Base-by-base conservation (phyloP, 441 rosid genomes). In the Rhodomyrtus psidioides region DNA sequence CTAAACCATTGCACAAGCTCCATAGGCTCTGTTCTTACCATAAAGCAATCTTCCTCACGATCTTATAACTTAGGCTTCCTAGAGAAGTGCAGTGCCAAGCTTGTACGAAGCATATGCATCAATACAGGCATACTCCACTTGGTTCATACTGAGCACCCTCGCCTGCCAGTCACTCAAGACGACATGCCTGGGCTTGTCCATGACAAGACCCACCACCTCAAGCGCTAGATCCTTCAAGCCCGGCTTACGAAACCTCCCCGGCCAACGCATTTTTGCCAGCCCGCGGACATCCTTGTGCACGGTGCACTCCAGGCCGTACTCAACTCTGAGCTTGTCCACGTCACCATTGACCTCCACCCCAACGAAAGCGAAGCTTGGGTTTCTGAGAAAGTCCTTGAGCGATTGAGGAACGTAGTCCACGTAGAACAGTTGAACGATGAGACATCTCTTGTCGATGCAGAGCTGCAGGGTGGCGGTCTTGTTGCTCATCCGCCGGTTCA, bases 101-200 rank as follows among this genome's bases (percentile, higher is more conserved):
- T 70, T 53, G 83, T 56, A 89, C 23, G 92, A 91, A 60, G 89
- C 90, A 90, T 65, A 88, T n/a, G 91, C 91, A 81, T 88, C 92
- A 85, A 90, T 58, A 39, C 88, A 34, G 24, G 90, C 88, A 89
- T 87, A 89, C 21, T 89, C 88, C 54, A 91, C 87, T 86, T 82
- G 91, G 10, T 7, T 19, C 17, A 51, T 56, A 54, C 44, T 59
- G 8, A 91, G 90, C 54, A 57, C 70, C 59, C 92, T 85, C 2
- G 87, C 83, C 84, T 89, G 86, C 92, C 93, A 90, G 60, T 89
- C 86, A 55, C 91, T 85, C 84, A 46, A 13, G 51, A 39, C n/a
- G 27, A 62, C 65, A 27, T 83, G 54, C 30, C 21, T 28, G 6
- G 90, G 88, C 84, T 92, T 88, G 23, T 51, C 53, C 88, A 89